phyloP scores from a whole-genome alignment of 257 asterid species.

The Salvia splendens region DNA sequence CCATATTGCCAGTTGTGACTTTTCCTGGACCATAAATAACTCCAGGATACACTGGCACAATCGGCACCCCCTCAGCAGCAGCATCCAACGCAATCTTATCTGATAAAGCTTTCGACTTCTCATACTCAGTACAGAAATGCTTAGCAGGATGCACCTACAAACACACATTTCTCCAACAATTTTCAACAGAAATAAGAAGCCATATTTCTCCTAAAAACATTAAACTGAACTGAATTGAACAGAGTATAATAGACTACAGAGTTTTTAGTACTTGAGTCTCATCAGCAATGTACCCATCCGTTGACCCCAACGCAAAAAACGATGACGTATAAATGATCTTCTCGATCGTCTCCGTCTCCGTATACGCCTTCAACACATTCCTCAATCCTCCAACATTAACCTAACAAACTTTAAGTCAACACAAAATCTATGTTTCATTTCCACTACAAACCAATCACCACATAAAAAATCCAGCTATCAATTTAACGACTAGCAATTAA shows the following conservation, averaged over 20 bases:
- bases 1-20: constrained; percentile 71
- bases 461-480: neutral
- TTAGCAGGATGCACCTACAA: constrained; percentile 64
- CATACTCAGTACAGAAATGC: constrained; percentile 76
- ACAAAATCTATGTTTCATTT: neutral
- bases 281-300: constrained; percentile 80
- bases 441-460: neutral
- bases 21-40: constrained; percentile 94
- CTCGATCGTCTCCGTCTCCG: constrained; percentile 57
- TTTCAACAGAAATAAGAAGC: constrained; percentile 18
- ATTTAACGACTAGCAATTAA: too few relatives aligned
- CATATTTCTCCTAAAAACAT: neutral
- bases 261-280: constrained; percentile 62
- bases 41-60: constrained; percentile 88
- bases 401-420: constrained; percentile 37
- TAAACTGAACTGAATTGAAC: neutral
- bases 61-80: constrained; percentile 71
- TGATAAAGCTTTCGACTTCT: constrained; percentile 75
- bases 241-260: neutral
- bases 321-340: constrained; percentile 88
- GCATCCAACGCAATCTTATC: constrained; percentile 87
- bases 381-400: constrained; percentile 89
- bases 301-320: constrained; percentile 85
- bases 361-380: constrained; percentile 71
- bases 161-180: neutral